These are phyloP conservation scores for Aspergillus uvarum DNA, from an alignment of 2,329 filamentous ascomycete species.

Conservation along the genomic window DNA sequence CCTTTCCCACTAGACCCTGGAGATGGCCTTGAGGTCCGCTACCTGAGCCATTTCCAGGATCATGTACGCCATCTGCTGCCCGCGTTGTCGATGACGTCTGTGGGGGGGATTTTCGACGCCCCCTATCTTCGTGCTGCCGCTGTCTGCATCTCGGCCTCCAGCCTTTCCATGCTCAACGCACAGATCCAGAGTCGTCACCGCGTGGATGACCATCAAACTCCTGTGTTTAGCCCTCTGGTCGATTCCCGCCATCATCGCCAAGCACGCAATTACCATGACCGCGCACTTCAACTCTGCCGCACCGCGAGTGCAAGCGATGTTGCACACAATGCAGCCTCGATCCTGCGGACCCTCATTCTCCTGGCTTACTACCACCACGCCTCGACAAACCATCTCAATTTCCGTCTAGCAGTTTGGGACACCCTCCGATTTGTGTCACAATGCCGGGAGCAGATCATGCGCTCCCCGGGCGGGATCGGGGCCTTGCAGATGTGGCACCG, in stretches of 20 bases:
- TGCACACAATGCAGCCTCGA: background rate
- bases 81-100: background rate
- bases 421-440: constrained; percentile 11
- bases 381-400: constrained; percentile 14
- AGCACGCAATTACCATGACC: constrained; percentile 10
- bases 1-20: background rate
- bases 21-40: constrained; percentile 3
- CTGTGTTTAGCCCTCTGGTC: constrained; percentile 9
- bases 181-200: constrained; percentile 6
- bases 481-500: constrained; percentile 26
- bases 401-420: constrained; percentile 14
- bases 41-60: constrained; percentile 8
- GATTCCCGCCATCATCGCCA: constrained; percentile 2
- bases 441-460: background rate
- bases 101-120: background rate
- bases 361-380: constrained; percentile 20
- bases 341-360: constrained; percentile 8
- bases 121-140: constrained; percentile 1
- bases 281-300: background rate
- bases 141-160: constrained; percentile 18
- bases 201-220: background rate
- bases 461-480: background rate
- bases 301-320: background rate
- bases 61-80: constrained; percentile 15
- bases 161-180: constrained; percentile 17